Percentiles rank a stretch among this genome's conserved stretches.
phyloP scores from a whole-genome alignment of 768 basidiomycete genomes.

The Saitozyma podzolica region DNA sequence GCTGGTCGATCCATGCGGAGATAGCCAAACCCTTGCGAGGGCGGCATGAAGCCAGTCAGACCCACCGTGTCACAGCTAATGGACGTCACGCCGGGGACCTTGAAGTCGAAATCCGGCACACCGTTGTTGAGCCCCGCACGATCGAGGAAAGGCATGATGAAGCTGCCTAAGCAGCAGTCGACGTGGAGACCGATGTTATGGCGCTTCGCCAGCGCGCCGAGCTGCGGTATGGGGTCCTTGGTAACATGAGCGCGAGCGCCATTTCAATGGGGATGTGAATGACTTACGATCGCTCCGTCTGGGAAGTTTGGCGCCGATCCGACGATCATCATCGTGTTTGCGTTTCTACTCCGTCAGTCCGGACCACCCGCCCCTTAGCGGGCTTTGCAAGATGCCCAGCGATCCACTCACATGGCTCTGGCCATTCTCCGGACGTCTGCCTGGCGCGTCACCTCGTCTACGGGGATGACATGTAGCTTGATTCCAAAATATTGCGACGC shows the following conservation, averaged over 20 bases:
- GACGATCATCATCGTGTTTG: conserved; percentile 86
- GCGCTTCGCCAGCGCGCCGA: conserved; percentile 70
- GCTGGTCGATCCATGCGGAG: conserved; percentile 9
- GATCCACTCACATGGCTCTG: conserved; percentile 76
- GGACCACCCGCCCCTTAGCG: no score
- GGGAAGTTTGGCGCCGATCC: conserved; percentile 68
- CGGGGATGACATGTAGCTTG: conserved; percentile 83
- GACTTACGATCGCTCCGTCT: conserved; percentile 52
- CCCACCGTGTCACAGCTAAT: conserved; percentile 76
- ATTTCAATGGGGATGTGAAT: neutral
- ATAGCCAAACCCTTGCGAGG: neutral
- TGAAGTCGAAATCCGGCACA: conserved; percentile 80
- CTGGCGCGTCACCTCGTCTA: conserved; percentile 72
- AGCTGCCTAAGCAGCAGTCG: conserved; percentile 90
- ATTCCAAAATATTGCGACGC: conserved; percentile 82
- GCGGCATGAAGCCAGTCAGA: neutral
- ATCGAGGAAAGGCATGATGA: conserved; percentile 90
- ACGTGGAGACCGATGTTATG: conserved; percentile 86
- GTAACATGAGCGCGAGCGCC: neutral
- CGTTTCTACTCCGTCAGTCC: conserved; percentile 59
- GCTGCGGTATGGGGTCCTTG: conserved; percentile 75
- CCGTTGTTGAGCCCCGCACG: conserved; percentile 62
- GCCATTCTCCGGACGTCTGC: conserved; percentile 74
- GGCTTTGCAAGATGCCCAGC: no score
- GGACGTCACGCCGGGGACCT: conserved; percentile 84